Evolutionary conservation across 2,329 filamentous ascomycete species (phyloP), one percentile per base, ranked within the genome.

Genomic region (Fusarium neocosmosporiellum): DNA sequence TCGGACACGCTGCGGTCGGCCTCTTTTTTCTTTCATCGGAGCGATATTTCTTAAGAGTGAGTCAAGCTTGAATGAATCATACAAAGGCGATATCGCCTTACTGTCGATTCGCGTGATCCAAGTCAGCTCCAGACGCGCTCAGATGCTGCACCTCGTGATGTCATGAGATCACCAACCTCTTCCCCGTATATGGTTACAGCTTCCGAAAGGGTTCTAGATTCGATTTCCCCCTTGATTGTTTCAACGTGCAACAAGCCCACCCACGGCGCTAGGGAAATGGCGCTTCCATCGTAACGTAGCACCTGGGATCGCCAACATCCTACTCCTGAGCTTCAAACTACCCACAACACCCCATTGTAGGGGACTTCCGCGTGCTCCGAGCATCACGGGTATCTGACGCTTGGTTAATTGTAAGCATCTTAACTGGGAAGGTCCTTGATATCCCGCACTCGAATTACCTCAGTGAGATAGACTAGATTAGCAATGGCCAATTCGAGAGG

Each of bases 391-490:
- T 67, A 64, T 70, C 66, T 48, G 58, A 36, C 39, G 29, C 67
- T 54, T 20, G 48, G 62, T 67, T 53, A 27, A 68, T 57, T 48
- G 41, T 50, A 50, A 53, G 57, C 36, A 59, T 62, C 67, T 73
- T 61, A 46, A 72, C 66, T 20, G 20, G 67, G 67, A 73, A 71
- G 63, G 59, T 71, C 70, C 43, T 73, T 67, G 46, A n/a, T 53
- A 20, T 46, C 46, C 66, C 24, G 31, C n/a, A 54, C 22, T 20
- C 18, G 24, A 20, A 13, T 53, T 61, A 61, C 70, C 66, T 66
- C 70, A 64, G 31, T 55, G 37, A 53, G 65, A 29, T 48, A 48
- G 31, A 18, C n/a, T 41, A 57, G 48, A 55, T 72, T 72, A 70
- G 65, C 60, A 67, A 34, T 41, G 13, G 31, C 53, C 54, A 29